Base-by-base conservation (phyloP, 208 protist species). In the Ichthyophonus hoferi region DNA sequence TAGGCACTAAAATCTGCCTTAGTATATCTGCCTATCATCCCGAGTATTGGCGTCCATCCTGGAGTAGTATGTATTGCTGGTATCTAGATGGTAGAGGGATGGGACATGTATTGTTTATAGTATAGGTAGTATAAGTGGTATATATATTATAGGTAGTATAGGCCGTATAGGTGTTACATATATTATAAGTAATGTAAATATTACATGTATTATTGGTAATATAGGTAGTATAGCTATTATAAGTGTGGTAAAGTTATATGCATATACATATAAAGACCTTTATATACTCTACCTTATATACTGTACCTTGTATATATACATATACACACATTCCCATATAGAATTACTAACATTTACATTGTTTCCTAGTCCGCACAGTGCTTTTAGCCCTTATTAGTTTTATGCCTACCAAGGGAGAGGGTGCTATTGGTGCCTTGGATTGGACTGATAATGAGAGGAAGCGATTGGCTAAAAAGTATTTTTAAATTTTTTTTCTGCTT, bases 1-100 rank as follows among this genome's bases (percentile, higher is more conserved):
- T 92, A 2, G 88, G 86, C 78, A 94, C 92, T 24, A 96, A 96
- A 79, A 95, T 97, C 37, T 97, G 96, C 86, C 89, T 97, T n/a
- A 95, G 89, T 50, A 94, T 96, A 43, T 94, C 93, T 7, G 92
- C 91, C 39, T 92, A 95, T 87, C 95, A 96, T 78, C 95, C 94
- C 1, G 95, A 96, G 40, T 87, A 87, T 38, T 96, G 95, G 95
- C 91, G 94, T 81, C 94, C 95, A 34, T 87, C 91, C 14, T 96
- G 95, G 95, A 90, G 91, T 76, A 94, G 91, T 93, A 91, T 14
- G 88, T 81, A 37, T 41, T 85, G n/a, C n/a, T n/a, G n/a, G n/a
- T n/a, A n/a, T n/a, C n/a, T n/a, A n/a, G n/a, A n/a, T n/a, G n/a
- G n/a, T n/a, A n/a, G n/a, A n/a, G n/a, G n/a, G n/a, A n/a, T n/a